A percentile compares a stretch with the other conserved stretches of the same genome.
phyloP scores from a whole-genome alignment of 163 green algal species.

The Prototheca wickerhamii region DNA sequence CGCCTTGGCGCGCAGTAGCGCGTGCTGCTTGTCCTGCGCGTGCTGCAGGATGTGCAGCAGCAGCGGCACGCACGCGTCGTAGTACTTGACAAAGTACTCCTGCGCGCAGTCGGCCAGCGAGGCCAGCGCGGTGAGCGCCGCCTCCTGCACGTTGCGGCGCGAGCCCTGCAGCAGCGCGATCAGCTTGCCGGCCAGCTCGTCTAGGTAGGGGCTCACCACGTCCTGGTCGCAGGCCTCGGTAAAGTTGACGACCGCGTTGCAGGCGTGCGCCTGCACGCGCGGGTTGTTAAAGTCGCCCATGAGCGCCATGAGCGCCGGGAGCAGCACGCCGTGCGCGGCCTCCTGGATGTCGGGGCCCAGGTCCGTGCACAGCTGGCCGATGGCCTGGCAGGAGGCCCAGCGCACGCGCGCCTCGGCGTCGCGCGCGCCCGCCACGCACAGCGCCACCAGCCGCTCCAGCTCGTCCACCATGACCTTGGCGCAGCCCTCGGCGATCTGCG shows the following conservation, averaged over 20 bases:
- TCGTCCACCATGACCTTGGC: conserved; percentile 81
- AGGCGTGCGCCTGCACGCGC: conserved; percentile 86
- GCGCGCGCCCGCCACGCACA: conserved; percentile 56
- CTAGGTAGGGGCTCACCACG: conserved; percentile 83
- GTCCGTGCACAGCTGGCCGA: conserved; percentile 98
- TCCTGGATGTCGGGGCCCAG: conserved; percentile 86
- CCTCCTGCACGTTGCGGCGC: conserved; percentile 76
- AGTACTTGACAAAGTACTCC: conserved; percentile 89
- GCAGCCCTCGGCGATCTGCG: conserved; percentile 97
- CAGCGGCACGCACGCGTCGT: conserved; percentile 89
- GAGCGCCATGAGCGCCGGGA: conserved; percentile 73
- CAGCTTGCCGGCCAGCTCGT: conserved; percentile 83
- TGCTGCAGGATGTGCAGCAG: conserved; percentile 78
- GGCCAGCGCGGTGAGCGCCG: conserved; percentile 89
- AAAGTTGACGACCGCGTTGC: conserved; percentile 96
- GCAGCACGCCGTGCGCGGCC: conserved; percentile 28
- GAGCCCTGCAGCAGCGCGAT: conserved; percentile 77
- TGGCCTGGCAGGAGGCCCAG: conserved; percentile 93
- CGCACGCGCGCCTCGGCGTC: conserved; percentile 65
- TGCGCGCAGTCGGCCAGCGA: conserved; percentile 85
- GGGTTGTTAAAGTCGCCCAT: conserved; percentile 89
- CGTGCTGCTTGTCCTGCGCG: conserved; percentile 39
- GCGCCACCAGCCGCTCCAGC: conserved; percentile 59
- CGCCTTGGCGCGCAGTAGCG: conserved; percentile 84
- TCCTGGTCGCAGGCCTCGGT: conserved; percentile 75